phyloP scores from a whole-genome alignment of 352 stramenopile genomes.

The Pythium brassicae region DNA sequence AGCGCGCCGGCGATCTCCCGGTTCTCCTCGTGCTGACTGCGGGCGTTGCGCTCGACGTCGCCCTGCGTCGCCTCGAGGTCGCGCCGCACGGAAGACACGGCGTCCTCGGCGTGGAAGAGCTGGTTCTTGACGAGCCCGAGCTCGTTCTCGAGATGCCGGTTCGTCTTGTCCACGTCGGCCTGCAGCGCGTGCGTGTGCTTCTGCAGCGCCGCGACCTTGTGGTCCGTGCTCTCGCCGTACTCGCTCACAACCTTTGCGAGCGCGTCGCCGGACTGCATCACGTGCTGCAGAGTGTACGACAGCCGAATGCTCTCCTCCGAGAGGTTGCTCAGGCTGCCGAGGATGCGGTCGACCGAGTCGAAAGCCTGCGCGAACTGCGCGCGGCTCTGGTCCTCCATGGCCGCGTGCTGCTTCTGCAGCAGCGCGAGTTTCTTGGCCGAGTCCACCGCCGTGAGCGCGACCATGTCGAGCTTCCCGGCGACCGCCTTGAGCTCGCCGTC shows the following conservation, averaged over 20 bases:
- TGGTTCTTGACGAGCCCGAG: slow-evolving; percentile 64
- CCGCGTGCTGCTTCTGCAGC: slow-evolving; percentile 51
- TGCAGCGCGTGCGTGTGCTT: slow-evolving; percentile 35
- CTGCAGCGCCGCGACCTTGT: slow-evolving; percentile 30
- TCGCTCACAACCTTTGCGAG: slow-evolving; percentile 43
- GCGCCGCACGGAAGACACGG: slow-evolving; percentile 45
- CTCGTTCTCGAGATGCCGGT: slow-evolving; percentile 56
- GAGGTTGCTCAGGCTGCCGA: slow-evolving; percentile 57
- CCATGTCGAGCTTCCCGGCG: slow-evolving; percentile 44
- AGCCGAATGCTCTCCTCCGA: slow-evolving; percentile 73
- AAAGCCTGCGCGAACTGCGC: slow-evolving; percentile 61
- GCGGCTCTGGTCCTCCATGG: slow-evolving; percentile 51
- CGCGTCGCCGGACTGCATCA: slow-evolving; percentile 38
- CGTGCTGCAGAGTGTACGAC: slow-evolving; percentile 61
- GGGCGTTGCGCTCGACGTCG: slow-evolving; percentile 54
- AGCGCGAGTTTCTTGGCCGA: slow-evolving; percentile 51
- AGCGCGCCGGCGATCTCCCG: slow-evolving; percentile 34
- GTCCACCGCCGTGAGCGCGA: slow-evolving; percentile 44
- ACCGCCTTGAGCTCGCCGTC: slow-evolving; percentile 56
- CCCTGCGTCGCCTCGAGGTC: slow-evolving; percentile 58
- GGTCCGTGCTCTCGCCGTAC: slow-evolving; percentile 41
- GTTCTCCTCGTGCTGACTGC: slow-evolving; percentile 55
- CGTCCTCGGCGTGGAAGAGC: slow-evolving; percentile 71
- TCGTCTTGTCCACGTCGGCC: slow-evolving; percentile 42
- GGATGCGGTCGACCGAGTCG: slow-evolving; percentile 60